Base-by-base conservation (phyloP, 2,329 filamentous ascomycete species). In the Venturia asperata region DNA sequence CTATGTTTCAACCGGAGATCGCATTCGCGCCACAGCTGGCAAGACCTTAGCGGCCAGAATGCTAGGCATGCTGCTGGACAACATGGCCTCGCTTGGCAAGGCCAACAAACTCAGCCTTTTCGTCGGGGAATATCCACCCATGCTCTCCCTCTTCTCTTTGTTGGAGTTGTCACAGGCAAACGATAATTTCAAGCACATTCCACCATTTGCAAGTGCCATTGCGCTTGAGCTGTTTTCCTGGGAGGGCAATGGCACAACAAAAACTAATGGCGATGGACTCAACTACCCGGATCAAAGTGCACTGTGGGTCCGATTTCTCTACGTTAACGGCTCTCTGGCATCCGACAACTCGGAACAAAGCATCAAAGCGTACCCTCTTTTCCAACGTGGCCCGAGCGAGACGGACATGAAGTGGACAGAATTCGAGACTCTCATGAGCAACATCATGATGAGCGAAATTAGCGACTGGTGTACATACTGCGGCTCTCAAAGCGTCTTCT, bases 291-390 rank as follows among this genome's bases (percentile, higher is more conserved):
- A 82, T 80, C 64, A 79, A 80, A 71, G 74, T 3, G 76, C 85
- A 27, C 76, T 87, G 49, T 83, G 75, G 72, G 80, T 86, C 39
- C 79, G 82, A 24, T 84, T 86, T 71, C 75, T 80, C 65, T 81
- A 83, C 73, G 82, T 81, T 69, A 86, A 87, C 69, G 82, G 82
- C 61, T 64, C 62, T n/a, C n/a, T 39, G n/a, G 27, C 56, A 11
- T 60, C 43, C 30, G 66, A 66, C 21, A 65, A 67, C 15, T 30
- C 63, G 67, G 13, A 67, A 72, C 64, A 43, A 27, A 63, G 45
- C 47, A 27, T 70, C 71, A 39, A 69, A 70, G 0, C 75, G 0
- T 84, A 82, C 67, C 77, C 82, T 1, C 72, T 86, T 13, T 85
- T 86, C 70, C 76, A 77, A 56, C 73, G 76, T 64, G 77, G 77